Base-by-base conservation (phyloP, 148 eudicot species). In the Amaranthus hypochondriacus region DNA sequence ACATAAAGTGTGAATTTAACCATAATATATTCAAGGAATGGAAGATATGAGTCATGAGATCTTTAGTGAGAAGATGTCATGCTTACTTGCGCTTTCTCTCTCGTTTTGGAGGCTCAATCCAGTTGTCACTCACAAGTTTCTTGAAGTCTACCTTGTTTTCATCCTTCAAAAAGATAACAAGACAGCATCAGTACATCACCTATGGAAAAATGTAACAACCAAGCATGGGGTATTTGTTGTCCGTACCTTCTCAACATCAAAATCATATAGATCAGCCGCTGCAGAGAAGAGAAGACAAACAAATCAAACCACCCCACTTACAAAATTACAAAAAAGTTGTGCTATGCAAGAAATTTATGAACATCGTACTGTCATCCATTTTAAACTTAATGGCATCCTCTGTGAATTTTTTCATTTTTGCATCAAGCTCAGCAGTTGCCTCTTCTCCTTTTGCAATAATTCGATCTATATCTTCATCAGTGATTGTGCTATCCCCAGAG, bases 371-470 rank as follows among this genome's bases (percentile, higher is more conserved):
- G 85, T 92, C 99, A 74, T 95, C 99, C 99, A 95, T 92, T 78
- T 95, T 95, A 82, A 95, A 95, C 68, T 95, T 85, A 68, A 95
- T 90, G 70, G 99, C 99, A 86, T 95, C 99, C 79, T 95, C 99
- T 55, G 99, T 92, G 78, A 95, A 95, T 56, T 92, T 95, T 75
- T 95, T 95, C 99, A 95, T 95, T 83, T 95, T 95, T 60, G 97
- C 99, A 87, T 95, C 97, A 81, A 95, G 97, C 79, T 95, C 99
- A 76, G 96, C 96, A 51, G 99, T 95, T 75, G 97, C 92, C 75
- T 90, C 97, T 85, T 94, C 97, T 85, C 98, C 98, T 84, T 92
- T 94, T 28, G 98, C 98, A 80, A 94, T 94, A 9, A 92, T 94
- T 51, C 98, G 87, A 78, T 94, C 98, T 62, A 94, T 85, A 80